phyloP scores from a whole-genome alignment of 345 rosid genomes.

The Trapa incisa region DNA sequence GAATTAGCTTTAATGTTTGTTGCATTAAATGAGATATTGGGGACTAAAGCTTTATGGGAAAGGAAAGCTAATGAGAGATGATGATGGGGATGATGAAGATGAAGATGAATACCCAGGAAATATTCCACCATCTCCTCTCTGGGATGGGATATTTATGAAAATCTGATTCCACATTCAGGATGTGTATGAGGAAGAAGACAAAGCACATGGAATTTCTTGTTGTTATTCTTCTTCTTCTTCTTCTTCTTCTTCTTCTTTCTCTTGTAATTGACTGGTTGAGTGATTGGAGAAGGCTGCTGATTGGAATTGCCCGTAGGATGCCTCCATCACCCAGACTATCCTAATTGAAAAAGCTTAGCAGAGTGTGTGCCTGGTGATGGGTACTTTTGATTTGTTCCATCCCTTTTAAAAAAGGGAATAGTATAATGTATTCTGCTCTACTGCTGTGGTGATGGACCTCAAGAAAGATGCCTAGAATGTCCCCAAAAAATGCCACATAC shows the following conservation, averaged over 20 bases:
- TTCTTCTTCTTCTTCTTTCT: background rate
- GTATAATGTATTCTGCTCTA: background rate
- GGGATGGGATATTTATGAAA: background rate
- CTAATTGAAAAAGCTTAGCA: constrained; percentile 4
- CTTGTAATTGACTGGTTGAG: background rate
- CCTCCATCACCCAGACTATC: constrained; percentile 13
- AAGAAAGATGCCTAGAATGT: background rate
- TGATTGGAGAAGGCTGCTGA: constrained; percentile 10
- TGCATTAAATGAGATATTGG: constrained; percentile 34
- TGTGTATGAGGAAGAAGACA: background rate
- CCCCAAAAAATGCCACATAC: background rate
- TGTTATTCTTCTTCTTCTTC: background rate
- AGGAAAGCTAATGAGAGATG: constrained; percentile 23
- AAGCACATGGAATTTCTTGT: background rate
- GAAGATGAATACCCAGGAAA: constrained; percentile 14
- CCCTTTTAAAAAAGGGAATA: background rate
- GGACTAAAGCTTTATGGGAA: constrained; percentile 16
- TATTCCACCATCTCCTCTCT: background rate
- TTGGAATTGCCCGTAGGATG: constrained; percentile 6
- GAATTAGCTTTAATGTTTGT: constrained; percentile 17
- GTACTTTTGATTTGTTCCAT: constrained; percentile 9
- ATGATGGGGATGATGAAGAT: constrained; percentile 2
- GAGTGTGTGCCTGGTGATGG: background rate
- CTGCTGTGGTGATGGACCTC: background rate
- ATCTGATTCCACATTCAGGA: background rate